Conservation (phyloP, 2,329 filamentous ascomycete genomes). For the Diaporthe ilicicola region DNA sequence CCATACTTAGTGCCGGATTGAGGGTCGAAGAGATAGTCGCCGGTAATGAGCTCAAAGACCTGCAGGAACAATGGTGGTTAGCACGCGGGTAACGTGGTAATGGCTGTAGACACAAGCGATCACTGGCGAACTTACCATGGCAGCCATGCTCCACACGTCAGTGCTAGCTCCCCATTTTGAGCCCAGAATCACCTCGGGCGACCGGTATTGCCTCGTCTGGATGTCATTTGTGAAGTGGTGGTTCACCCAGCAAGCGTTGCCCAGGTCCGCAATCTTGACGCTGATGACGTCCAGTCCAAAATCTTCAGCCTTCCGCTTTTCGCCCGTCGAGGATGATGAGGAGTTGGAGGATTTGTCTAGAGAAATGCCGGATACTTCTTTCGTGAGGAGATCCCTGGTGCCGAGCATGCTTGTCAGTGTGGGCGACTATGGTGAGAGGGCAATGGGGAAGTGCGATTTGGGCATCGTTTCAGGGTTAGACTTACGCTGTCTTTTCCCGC, state of each 20-base stretch:
- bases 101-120: background rate
- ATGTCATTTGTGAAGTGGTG: constrained; percentile 99
- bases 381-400: constrained; percentile 82
- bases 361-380: constrained; percentile 94
- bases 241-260: constrained; percentile 98
- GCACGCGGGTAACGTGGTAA: background rate
- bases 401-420: constrained; percentile 28
- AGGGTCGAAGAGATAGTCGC: constrained; percentile 97
- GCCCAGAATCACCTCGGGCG: constrained; percentile 95
- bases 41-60: constrained; percentile 97
- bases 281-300: constrained; percentile 79
- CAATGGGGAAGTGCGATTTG: background rate
- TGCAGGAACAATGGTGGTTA: constrained; percentile 47
- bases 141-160: constrained; percentile 99
- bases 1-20: constrained; percentile 99
- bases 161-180: constrained; percentile 99
- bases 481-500: constrained; percentile 93
- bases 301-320: constrained; percentile 71
- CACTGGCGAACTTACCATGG: constrained; percentile 75
- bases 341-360: constrained; percentile 74
- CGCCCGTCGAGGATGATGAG: constrained; percentile 60
- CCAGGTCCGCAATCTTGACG: constrained; percentile 98
- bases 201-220: constrained; percentile 95
- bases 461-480: constrained; percentile 33
- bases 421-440: background rate